These are phyloP conservation scores for Alternaria sp. DNA, from an alignment of 2,329 filamentous ascomycete species.

Conservation along the genomic window DNA sequence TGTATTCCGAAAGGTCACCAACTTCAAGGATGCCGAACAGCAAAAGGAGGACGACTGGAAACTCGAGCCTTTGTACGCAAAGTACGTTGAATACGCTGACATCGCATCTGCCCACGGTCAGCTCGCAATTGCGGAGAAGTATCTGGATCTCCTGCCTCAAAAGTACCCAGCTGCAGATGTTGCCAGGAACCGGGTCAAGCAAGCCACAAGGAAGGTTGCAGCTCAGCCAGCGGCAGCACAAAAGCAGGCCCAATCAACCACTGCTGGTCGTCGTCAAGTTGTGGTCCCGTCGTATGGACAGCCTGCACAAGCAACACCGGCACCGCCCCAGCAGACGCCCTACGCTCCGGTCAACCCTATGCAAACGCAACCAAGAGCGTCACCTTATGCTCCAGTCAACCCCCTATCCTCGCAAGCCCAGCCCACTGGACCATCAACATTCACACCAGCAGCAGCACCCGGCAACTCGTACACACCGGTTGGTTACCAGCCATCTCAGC, in stretches of 20 bases:
- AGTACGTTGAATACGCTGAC: conserved; percentile 96
- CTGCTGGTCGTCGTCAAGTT: conserved; percentile 41
- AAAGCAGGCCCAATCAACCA: conserved; percentile 48
- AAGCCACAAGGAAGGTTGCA: conserved; percentile 74
- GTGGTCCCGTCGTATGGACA: conserved; percentile 46
- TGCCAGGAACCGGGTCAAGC: conserved; percentile 81
- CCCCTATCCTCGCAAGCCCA: conserved; percentile 39
- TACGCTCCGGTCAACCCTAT: conserved; percentile 39
- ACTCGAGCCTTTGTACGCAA: conserved; percentile 84
- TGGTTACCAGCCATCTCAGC: conserved; percentile 61
- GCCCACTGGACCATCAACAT: conserved; percentile 26
- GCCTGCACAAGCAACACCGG: conserved; percentile 22
- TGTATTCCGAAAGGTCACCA: conserved; percentile 91
- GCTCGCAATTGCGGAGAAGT: conserved; percentile 84
- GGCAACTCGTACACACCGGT: conserved; percentile 54
- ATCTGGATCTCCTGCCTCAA: conserved; percentile 83
- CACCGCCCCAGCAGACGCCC: conserved; percentile 25
- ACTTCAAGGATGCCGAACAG: conserved; percentile 83
- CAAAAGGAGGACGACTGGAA: conserved; percentile 82
- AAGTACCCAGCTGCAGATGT: conserved; percentile 87
- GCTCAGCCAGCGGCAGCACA: conserved; percentile 51
- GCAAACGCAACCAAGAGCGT: conserved; percentile 29
- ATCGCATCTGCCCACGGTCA: conserved; percentile 91
- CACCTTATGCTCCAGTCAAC: conserved; percentile 33
- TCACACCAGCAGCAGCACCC: conserved; percentile 12